Evolutionary conservation across 768 basidiomycete species (phyloP).

Genomic region (Termitomyces eurrhizus): DNA sequence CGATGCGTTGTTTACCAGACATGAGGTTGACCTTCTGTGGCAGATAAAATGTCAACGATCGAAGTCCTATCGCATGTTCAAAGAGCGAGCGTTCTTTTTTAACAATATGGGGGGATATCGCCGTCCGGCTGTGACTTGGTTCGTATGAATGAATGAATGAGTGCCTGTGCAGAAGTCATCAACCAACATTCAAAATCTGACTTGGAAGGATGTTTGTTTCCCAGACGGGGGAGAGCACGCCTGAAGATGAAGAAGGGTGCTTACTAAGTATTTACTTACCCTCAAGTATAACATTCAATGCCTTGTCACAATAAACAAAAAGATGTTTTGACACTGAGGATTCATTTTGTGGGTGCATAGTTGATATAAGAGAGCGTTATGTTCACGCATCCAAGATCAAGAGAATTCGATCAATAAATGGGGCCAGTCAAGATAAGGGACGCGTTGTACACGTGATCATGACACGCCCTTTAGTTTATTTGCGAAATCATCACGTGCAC

Average conservation of each 20-base stretch:
- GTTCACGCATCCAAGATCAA: not conserved
- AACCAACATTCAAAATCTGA: not conserved
- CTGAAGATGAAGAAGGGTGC: not conserved
- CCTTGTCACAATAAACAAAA: not conserved
- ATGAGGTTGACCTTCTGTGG: not conserved
- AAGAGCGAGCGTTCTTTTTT: not conserved
- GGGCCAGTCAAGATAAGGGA: not conserved
- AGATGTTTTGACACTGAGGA: too few relatives aligned
- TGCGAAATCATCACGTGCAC: constrained; percentile 9
- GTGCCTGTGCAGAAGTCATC: not conserved
- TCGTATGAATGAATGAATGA: not conserved
- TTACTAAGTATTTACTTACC: not conserved
- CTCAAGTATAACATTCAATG: not conserved
- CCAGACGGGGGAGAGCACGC: not conserved
- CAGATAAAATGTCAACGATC: not conserved
- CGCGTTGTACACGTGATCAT: constrained; percentile 12
- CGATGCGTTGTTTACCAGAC: not conserved
- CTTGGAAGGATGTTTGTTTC: not conserved
- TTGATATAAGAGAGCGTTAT: not conserved
- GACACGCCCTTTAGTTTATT: constrained; percentile 11
- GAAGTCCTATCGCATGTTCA: not conserved
- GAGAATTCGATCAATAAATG: not conserved
- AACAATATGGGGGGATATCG: not conserved
- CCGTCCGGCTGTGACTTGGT: not conserved
- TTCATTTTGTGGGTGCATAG: not conserved